These are phyloP conservation scores for Hanseniaspora mollemarum DNA, from an alignment of 805 yeast genomes.

Conservation along the genomic window DNA sequence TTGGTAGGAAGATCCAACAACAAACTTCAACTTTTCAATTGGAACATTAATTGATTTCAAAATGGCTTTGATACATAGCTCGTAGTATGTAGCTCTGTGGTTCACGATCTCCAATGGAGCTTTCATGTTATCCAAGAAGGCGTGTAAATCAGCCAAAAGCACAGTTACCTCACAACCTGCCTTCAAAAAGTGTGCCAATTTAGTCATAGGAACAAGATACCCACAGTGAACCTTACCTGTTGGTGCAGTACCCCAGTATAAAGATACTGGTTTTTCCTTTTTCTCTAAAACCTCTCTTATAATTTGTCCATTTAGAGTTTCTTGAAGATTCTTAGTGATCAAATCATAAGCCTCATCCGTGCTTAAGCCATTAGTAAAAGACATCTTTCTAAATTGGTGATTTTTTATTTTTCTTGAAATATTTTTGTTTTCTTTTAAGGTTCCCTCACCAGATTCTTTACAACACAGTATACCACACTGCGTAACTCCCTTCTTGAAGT, in stretches of 20 bases:
- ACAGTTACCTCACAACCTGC: constrained; percentile 95
- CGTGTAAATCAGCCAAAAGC: constrained; percentile 88
- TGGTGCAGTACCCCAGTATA: constrained; percentile 99
- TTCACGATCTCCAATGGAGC: constrained; percentile 88
- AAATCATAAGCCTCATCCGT: constrained; percentile 58
- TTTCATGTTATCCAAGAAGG: constrained; percentile 95
- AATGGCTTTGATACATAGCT: constrained; percentile 68
- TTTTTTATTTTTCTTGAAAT: not conserved
- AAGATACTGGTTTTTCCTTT: constrained; percentile 66
- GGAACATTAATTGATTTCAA: constrained; percentile 82
- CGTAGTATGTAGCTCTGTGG: constrained; percentile 84
- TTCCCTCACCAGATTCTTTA: too few relatives aligned
- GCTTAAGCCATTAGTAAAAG: constrained; percentile 26
- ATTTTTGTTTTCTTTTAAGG: too few relatives aligned
- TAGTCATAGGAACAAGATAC: constrained; percentile 95
- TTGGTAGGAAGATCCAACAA: constrained; percentile 86
- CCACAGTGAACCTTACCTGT: constrained; percentile 99
- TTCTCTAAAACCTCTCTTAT: constrained; percentile 72
- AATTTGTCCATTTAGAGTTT: constrained; percentile 77
- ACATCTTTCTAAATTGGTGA: constrained; percentile 13
- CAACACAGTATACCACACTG: too few relatives aligned
- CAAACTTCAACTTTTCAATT: constrained; percentile 73
- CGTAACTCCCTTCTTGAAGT: too few relatives aligned
- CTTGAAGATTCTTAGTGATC: constrained; percentile 81
- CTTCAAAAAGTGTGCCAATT: constrained; percentile 82